Conservation (phyloP, 805 yeast species). For the Alloascoidea africana region DNA sequence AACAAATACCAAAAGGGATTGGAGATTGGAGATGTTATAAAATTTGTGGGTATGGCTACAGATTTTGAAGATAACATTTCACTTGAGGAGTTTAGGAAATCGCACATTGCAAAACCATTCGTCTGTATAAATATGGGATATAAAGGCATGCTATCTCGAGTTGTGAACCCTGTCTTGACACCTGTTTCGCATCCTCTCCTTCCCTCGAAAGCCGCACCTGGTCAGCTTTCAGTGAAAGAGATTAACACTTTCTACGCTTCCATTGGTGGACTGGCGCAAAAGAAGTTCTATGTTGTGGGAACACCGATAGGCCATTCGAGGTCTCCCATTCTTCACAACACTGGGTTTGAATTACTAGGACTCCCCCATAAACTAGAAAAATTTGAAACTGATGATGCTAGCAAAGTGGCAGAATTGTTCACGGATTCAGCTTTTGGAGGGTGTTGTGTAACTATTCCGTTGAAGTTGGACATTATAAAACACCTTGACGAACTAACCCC, state of each 20-base stretch:
- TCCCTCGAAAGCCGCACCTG: slow-evolving; percentile 66
- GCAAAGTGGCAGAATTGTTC: slow-evolving; percentile 36
- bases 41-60: slow-evolving; percentile 70
- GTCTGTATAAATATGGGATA: slow-evolving; percentile 76
- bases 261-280: slow-evolving; percentile 46
- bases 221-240: slow-evolving; percentile 53
- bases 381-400: slow-evolving; percentile 54
- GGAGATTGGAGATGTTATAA: slow-evolving; percentile 53
- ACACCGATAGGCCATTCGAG: slow-evolving; percentile 74
- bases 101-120: slow-evolving; percentile 44
- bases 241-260: slow-evolving; percentile 40
- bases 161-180: slow-evolving; percentile 58
- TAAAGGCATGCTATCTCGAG: slow-evolving; percentile 64
- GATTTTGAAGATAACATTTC: slow-evolving; percentile 49
- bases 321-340: slow-evolving; percentile 77
- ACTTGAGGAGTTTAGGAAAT: slow-evolving; percentile 52
- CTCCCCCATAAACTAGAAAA: slow-evolving; percentile 58
- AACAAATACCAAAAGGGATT: slow-evolving; percentile 53
- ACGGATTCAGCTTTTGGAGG: slow-evolving; percentile 59
- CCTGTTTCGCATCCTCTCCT: slow-evolving; percentile 69
- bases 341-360: slow-evolving; percentile 61
- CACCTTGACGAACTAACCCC: slow-evolving; percentile 49
- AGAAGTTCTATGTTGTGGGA: slow-evolving; percentile 65
- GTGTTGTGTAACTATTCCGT: slow-evolving; percentile 88
- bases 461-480: slow-evolving; percentile 68